Percentiles rank a stretch among this genome's conserved stretches.
phyloP scores from a whole-genome alignment of 345 rosid species.

The Citrus reticulata region DNA sequence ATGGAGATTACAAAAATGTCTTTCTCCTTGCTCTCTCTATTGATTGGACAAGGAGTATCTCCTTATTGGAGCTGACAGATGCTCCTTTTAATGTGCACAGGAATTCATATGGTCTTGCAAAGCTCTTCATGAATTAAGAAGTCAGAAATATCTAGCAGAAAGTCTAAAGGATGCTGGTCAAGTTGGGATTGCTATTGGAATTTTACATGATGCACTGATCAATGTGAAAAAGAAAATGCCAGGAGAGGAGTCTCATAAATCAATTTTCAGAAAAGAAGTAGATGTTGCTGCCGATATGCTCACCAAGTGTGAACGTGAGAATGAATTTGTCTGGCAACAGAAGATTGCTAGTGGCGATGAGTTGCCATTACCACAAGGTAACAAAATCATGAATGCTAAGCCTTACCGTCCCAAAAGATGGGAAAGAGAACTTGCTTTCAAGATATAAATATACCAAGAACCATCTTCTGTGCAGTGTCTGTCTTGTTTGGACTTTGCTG shows the following conservation, averaged over 20 bases:
- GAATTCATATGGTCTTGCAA: conserved; percentile 52
- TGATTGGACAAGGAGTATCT: not conserved
- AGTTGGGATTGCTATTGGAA: conserved; percentile 55
- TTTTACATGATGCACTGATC: conserved; percentile 48
- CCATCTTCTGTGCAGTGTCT: not conserved
- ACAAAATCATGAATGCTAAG: conserved; percentile 50
- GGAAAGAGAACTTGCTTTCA: conserved; percentile 54
- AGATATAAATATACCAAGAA: conserved; percentile 27
- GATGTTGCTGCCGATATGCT: conserved; percentile 36
- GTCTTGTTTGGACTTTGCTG: not conserved
- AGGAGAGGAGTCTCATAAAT: conserved; percentile 53
- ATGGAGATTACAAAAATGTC: not conserved
- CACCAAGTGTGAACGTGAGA: conserved; percentile 50
- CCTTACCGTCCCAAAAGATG: conserved; percentile 47
- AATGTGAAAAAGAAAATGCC: conserved; percentile 37
- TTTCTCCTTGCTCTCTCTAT: not conserved
- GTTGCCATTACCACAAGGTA: conserved; percentile 53
- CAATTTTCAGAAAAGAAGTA: conserved; percentile 38
- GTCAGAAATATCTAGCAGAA: conserved; percentile 52
- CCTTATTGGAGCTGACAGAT: not conserved
- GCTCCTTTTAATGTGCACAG: conserved; percentile 26
- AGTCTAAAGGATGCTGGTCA: conserved; percentile 32
- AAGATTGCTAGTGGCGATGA: conserved; percentile 43
- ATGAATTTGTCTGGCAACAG: conserved; percentile 55
- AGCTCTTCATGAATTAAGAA: conserved; percentile 61